Evolutionary conservation across 768 basidiomycete species (phyloP).

Genomic region (Serendipita sp.): DNA sequence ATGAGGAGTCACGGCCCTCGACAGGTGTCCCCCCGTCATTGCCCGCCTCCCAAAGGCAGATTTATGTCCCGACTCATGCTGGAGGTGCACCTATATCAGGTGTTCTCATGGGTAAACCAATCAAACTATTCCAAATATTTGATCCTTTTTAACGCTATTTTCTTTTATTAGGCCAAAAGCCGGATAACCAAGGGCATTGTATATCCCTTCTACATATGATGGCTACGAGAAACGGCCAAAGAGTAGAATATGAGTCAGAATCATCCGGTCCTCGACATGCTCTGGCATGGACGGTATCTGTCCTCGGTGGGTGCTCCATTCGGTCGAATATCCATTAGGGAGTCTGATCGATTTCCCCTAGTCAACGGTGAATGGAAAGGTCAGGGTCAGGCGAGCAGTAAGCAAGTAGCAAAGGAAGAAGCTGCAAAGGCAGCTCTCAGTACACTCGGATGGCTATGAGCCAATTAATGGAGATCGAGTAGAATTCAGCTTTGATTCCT

Average conservation of each 20-base stretch:
- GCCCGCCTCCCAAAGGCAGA: no score
- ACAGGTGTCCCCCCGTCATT: no score
- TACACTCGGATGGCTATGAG: conserved; percentile 11
- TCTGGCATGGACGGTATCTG: background rate
- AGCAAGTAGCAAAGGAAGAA: conserved; percentile 22
- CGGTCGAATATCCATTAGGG: background rate
- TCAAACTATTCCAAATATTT: no score
- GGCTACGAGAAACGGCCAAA: no score
- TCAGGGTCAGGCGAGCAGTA: conserved; percentile 27
- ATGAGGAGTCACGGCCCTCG: background rate
- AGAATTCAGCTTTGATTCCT: no score
- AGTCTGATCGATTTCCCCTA: conserved; percentile 14
- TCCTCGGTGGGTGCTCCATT: background rate
- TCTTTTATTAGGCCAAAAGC: background rate
- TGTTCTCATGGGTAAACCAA: background rate
- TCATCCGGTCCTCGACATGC: background rate
- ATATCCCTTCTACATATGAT: background rate
- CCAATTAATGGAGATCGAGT: background rate
- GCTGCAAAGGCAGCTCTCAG: conserved; percentile 19
- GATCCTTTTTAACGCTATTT: no score
- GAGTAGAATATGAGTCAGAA: background rate
- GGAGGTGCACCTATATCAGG: background rate
- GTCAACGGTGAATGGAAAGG: conserved; percentile 35
- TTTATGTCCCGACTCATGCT: no score
- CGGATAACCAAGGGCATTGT: background rate